phyloP scores from a whole-genome alignment of 2,329 filamentous ascomycete genomes.

The Stagonosporopsis chrysanthemi region DNA sequence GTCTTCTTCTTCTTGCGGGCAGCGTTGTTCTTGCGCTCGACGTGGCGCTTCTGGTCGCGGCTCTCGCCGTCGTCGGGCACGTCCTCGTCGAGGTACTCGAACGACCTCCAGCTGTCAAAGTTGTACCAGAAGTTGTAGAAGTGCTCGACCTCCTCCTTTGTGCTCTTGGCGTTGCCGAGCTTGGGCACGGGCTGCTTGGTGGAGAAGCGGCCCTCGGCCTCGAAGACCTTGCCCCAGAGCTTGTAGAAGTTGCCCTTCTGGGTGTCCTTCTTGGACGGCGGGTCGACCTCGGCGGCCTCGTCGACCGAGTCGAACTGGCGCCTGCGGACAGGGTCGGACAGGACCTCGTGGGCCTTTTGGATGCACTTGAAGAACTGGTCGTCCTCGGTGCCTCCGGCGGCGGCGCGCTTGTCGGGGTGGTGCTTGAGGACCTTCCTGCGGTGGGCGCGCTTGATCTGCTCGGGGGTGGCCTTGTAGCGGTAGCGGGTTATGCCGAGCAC shows the following conservation, averaged over 20 bases:
- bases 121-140: conserved; percentile 99
- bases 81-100: conserved; percentile 98
- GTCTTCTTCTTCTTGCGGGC: conserved; percentile 99
- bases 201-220: conserved; percentile 91
- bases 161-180: conserved; percentile 83
- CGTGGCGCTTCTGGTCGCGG: conserved; percentile 97
- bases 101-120: conserved; percentile 97
- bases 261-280: conserved; percentile 88
- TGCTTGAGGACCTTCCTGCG: conserved; percentile 99
- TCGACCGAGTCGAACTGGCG: conserved; percentile 97
- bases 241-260: conserved; percentile 93
- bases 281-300: conserved; percentile 89
- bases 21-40: conserved; percentile 98
- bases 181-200: conserved; percentile 86
- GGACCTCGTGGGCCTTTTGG: conserved; percentile 94
- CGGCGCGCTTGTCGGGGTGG: conserved; percentile 98
- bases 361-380: conserved; percentile 99
- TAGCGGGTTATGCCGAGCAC: conserved; percentile 93
- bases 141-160: conserved; percentile 86
- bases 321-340: conserved; percentile 89
- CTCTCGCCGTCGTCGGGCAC: conserved; percentile 99
- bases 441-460: conserved; percentile 98
- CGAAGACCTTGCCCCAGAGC: conserved; percentile 89
- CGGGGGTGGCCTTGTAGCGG: conserved; percentile 90
- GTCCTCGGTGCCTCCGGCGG: conserved; percentile 83